Evolutionary conservation across 208 protist genomes (phyloP).

Genomic region (Naegleria lovaniensis): DNA sequence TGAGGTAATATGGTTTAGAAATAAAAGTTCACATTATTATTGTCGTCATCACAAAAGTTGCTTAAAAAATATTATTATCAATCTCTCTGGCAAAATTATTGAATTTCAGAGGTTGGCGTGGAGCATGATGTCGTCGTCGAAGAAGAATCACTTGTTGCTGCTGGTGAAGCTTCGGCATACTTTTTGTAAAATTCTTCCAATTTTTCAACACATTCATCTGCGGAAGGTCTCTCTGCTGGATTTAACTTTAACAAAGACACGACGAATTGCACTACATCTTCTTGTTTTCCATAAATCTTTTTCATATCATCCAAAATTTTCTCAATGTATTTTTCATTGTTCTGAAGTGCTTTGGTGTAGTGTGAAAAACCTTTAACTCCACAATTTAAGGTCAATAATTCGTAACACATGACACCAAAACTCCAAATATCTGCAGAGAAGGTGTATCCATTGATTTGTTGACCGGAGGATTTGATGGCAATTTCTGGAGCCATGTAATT

Average conservation of each 20-base stretch:
- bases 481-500: constrained; percentile 17
- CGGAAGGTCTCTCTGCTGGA: not conserved
- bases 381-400: constrained; percentile 61
- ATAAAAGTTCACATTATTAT: too few species aligned
- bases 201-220: not conserved
- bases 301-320: not conserved
- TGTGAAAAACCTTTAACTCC: constrained; percentile 4
- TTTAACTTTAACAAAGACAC: not conserved
- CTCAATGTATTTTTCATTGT: not conserved
- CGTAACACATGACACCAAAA: constrained; percentile 95
- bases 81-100: too few species aligned
- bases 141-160: too few species aligned
- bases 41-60: too few species aligned
- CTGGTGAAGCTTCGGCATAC: not conserved
- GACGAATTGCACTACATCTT: not conserved
- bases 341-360: not conserved
- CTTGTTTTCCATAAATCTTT: not conserved
- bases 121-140: too few species aligned
- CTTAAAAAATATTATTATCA: too few species aligned
- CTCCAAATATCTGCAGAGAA: constrained; percentile 92
- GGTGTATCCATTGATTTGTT: constrained; percentile 74
- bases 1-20: too few species aligned
- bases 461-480: constrained; percentile 37
- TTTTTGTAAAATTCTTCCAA: not conserved
- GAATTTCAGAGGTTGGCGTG: too few species aligned